These are phyloP conservation scores for Volvox africanus DNA, from an alignment of 139 green algal genomes.

Conservation along the genomic window DNA sequence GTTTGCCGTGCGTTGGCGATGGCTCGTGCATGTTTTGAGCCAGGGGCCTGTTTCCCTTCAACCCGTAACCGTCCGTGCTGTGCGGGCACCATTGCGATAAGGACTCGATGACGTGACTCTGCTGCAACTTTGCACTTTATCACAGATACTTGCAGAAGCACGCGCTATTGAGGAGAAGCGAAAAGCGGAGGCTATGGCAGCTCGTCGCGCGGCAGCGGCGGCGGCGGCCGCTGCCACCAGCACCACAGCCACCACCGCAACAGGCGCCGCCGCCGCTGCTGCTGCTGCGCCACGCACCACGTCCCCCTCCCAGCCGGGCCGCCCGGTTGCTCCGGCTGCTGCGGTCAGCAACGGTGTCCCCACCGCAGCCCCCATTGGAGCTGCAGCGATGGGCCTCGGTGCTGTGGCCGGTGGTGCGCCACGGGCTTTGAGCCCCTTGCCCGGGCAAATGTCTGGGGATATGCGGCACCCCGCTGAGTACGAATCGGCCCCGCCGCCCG, in stretches of 20 bases:
- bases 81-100: no score
- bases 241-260: neutral
- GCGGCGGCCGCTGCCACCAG: neutral
- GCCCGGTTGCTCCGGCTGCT: neutral
- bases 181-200: slow-evolving; percentile 59
- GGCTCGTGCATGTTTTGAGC: no score
- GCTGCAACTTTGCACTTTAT: neutral
- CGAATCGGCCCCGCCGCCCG: slow-evolving; percentile 37
- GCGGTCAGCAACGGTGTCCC: neutral
- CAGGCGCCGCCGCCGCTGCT: slow-evolving; percentile 31
- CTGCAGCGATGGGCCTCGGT: neutral
- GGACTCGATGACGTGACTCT: no score
- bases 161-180: slow-evolving; percentile 69
- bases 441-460: slow-evolving; percentile 5
- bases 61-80: no score
- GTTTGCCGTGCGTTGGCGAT: no score
- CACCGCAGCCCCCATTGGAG: neutral
- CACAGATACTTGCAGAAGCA: slow-evolving; percentile 53
- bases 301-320: slow-evolving; percentile 9
- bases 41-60: no score
- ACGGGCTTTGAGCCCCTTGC: slow-evolving; percentile 18
- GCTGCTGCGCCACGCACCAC: slow-evolving; percentile 23
- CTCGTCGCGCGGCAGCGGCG: slow-evolving; percentile 32
- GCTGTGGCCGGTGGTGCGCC: neutral
- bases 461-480: slow-evolving; percentile 46